A percentile compares a stretch with the other conserved stretches of the same genome.
Conservation (phyloP, 2,329 filamentous ascomycete species). For the Elsinoe perseae region DNA sequence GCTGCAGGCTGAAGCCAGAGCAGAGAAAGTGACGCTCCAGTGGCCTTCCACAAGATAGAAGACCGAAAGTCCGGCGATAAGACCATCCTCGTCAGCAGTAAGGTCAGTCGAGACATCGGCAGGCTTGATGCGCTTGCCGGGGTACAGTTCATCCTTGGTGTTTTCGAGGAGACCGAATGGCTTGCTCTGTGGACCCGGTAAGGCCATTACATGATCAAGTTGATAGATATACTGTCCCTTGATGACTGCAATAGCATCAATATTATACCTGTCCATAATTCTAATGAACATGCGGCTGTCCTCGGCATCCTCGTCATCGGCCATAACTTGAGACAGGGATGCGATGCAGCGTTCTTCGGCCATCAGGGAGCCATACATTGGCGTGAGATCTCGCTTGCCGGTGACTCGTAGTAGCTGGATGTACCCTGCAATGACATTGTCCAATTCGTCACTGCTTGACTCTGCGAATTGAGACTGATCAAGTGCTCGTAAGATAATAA, state of each 20-base stretch:
- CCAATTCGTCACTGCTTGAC: constrained; percentile 33
- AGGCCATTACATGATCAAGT: constrained; percentile 21
- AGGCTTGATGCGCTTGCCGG: constrained; percentile 55
- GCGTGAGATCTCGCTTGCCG: constrained; percentile 69
- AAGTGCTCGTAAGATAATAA: constrained; percentile 56
- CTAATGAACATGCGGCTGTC: constrained; percentile 62
- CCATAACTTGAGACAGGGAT: constrained; percentile 67
- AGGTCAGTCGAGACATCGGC: constrained; percentile 46
- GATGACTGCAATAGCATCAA: constrained; percentile 68
- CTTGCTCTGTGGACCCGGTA: background rate
- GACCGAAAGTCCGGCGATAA: constrained; percentile 81
- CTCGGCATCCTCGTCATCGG: constrained; percentile 58
- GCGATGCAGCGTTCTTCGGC: constrained; percentile 56
- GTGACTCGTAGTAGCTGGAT: constrained; percentile 68
- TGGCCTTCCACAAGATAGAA: constrained; percentile 65
- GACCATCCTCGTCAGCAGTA: constrained; percentile 56
- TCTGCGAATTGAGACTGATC: constrained; percentile 12
- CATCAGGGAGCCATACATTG: constrained; percentile 79
- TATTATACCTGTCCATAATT: constrained; percentile 65
- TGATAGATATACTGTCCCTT: constrained; percentile 50
- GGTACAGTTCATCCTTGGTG: constrained; percentile 40
- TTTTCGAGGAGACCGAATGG: constrained; percentile 44
- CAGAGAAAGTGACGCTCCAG: constrained; percentile 61
- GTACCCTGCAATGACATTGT: constrained; percentile 70
- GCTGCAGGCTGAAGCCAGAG: constrained; percentile 67